Conservation (phyloP, 495 filamentous ascomycete species). For the Aspergillus nanangensis region DNA sequence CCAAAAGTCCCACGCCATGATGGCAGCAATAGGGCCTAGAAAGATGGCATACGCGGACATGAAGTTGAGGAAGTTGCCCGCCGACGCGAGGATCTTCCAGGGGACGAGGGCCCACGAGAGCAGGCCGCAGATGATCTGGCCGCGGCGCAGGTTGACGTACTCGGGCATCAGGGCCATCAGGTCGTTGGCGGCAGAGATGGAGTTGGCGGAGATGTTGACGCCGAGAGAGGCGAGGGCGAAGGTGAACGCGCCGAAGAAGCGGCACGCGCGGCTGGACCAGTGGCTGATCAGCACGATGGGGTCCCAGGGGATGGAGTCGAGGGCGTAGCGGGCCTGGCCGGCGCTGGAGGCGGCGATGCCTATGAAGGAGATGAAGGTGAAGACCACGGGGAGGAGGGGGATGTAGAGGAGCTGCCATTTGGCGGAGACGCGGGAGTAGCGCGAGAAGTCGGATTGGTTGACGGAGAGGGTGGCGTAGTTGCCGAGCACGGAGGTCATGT, state of each 20-base stretch:
- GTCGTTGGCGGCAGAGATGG: conserved; percentile 61
- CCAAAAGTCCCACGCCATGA: conserved; percentile 68
- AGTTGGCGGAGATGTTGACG: conserved; percentile 62
- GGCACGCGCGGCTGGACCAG: conserved; percentile 46
- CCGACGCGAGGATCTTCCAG: conserved; percentile 59
- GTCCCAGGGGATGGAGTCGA: conserved; percentile 38
- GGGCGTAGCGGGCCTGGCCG: conserved; percentile 36
- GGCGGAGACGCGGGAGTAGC: conserved; percentile 39
- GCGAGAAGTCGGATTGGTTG: conserved; percentile 43
- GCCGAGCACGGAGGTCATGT: conserved; percentile 40
- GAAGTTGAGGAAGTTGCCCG: conserved; percentile 54
- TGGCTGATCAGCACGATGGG: conserved; percentile 38
- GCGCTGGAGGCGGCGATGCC: conserved; percentile 44
- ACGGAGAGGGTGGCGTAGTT: conserved; percentile 41
- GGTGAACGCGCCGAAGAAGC: conserved; percentile 46
- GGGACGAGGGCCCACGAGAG: conserved; percentile 58
- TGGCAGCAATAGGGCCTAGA: conserved; percentile 63
- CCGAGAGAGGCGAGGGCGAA: conserved; percentile 44
- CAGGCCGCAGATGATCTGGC: conserved; percentile 56
- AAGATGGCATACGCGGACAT: conserved; percentile 65
- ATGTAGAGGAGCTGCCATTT: conserved; percentile 46
- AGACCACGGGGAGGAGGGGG: conserved; percentile 42
- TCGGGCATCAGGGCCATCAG: conserved; percentile 54
- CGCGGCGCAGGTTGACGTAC: conserved; percentile 58
- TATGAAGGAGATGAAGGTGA: conserved; percentile 49